phyloP scores from a whole-genome alignment of 2,329 filamentous ascomycete species.

The Aureobasidium sp. region DNA sequence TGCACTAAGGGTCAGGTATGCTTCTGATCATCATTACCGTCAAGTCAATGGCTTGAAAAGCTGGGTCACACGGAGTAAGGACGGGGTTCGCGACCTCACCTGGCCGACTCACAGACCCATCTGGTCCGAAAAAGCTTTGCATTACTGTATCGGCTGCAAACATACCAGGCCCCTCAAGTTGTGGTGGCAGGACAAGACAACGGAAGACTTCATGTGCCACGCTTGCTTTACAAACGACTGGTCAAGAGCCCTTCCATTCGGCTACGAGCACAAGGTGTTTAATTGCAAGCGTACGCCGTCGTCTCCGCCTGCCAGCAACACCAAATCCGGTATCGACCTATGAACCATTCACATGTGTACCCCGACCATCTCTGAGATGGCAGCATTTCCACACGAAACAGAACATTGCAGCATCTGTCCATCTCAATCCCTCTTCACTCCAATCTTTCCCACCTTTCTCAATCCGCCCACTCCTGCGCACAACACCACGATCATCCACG shows the following conservation, averaged over 20 bases:
- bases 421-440: slow-evolving; percentile 3
- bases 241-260: neutral
- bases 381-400: neutral
- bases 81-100: neutral
- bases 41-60: neutral
- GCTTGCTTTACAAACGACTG: neutral
- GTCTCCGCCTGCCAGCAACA: neutral
- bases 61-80: neutral
- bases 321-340: neutral
- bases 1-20: neutral
- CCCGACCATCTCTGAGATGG: too few species aligned
- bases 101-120: neutral
- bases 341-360: neutral
- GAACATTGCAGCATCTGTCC: neutral
- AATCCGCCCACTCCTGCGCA: neutral
- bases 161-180: neutral
- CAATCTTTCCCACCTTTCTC: slow-evolving; percentile 5
- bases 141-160: neutral
- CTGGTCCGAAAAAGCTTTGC: neutral
- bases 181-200: neutral
- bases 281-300: neutral
- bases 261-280: neutral
- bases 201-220: neutral
- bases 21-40: neutral
- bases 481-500: slow-evolving; percentile 22